Evolutionary conservation across 495 filamentous ascomycete species (phyloP).

Genomic region (Aspergillus sparsus): DNA sequence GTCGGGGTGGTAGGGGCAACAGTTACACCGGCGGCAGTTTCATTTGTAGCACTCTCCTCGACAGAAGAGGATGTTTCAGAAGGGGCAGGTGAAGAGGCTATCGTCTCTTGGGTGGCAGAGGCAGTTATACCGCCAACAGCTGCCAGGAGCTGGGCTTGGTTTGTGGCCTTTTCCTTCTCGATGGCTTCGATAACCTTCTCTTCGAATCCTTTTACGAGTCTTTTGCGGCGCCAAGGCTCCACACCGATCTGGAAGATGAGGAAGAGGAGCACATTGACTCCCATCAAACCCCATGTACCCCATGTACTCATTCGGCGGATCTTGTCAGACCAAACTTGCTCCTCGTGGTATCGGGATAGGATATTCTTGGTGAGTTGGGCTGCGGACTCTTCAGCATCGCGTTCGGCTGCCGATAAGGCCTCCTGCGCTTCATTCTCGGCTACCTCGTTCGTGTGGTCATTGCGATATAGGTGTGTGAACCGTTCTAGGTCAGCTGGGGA

Average conservation of each 20-base stretch:
- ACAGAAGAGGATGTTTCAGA: constrained; percentile 7
- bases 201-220: constrained; percentile 76
- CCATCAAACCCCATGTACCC: constrained; percentile 98
- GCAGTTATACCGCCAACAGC: constrained; percentile 14
- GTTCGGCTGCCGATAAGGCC: constrained; percentile 70
- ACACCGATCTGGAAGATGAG: constrained; percentile 87
- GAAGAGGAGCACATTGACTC: constrained; percentile 88
- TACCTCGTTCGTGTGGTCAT: constrained; percentile 90
- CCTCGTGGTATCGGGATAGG: constrained; percentile 91
- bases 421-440: constrained; percentile 75
- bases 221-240: constrained; percentile 84
- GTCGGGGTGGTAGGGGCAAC: constrained; percentile 1
- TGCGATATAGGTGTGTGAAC: constrained; percentile 89
- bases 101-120: not conserved
- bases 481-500: constrained; percentile 83
- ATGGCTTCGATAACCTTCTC: constrained; percentile 79
- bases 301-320: constrained; percentile 95
- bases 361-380: constrained; percentile 75
- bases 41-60: not conserved
- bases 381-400: constrained; percentile 72
- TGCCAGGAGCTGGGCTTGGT: constrained; percentile 22
- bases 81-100: not conserved
- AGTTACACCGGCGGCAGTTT: not conserved
- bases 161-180: constrained; percentile 64
- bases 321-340: constrained; percentile 98